A percentile compares a stretch with the other conserved stretches of the same genome.
Evolutionary conservation across 208 protist genomes (phyloP).

Genomic region (Crithidia sp.): DNA sequence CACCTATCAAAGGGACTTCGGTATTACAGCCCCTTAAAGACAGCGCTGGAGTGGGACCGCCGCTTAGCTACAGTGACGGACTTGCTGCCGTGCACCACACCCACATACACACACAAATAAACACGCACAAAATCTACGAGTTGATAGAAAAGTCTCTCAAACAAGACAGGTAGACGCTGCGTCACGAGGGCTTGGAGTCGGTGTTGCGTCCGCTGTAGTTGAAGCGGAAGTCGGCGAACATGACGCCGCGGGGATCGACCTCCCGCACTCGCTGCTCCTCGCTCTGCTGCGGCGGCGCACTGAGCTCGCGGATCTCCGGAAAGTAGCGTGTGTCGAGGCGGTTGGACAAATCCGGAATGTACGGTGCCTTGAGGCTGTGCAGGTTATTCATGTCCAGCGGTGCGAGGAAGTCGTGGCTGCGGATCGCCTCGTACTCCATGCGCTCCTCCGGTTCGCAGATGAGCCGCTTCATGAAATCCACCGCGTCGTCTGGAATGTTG

Average conservation of each 20-base stretch:
- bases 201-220: slow-evolving; percentile 44
- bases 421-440: slow-evolving; percentile 80
- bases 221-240: slow-evolving; percentile 91
- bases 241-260: slow-evolving; percentile 82
- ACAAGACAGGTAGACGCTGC: no score
- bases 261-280: slow-evolving; percentile 69
- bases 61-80: no score
- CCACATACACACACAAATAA: neutral
- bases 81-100: no score
- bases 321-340: slow-evolving; percentile 91
- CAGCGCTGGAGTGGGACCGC: no score
- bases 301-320: slow-evolving; percentile 73
- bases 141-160: no score
- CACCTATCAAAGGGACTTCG: no score
- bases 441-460: slow-evolving; percentile 88
- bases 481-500: slow-evolving; percentile 81
- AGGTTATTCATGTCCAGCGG: slow-evolving; percentile 72
- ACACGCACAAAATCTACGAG: no score
- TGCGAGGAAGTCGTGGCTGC: slow-evolving; percentile 83
- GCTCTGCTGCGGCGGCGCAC: slow-evolving; percentile 32
- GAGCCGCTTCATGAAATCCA: slow-evolving; percentile 92
- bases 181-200: slow-evolving; percentile 12
- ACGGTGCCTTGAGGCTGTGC: slow-evolving; percentile 62
- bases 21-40: no score
- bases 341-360: slow-evolving; percentile 70